Evolutionary conservation across 805 yeast genomes (phyloP), one percentile per base, ranked within the genome.

Genomic region (Brettanomyces naardenensis): DNA sequence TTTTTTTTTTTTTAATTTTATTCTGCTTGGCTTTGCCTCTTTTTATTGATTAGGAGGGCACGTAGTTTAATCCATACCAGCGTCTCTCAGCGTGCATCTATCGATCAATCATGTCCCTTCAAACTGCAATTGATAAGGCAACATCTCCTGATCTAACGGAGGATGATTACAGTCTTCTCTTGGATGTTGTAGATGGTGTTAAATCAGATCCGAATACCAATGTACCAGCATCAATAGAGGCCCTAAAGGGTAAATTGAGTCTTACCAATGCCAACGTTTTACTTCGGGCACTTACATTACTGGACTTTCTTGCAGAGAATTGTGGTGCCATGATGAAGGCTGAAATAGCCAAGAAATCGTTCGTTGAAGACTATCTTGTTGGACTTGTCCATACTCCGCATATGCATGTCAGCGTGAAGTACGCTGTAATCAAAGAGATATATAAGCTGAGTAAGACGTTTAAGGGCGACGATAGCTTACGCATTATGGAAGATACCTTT

Each of bases 381-480:
- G 63, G 66, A 38, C 60, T 87, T 43, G 64, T 75, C 7, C 63
- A 68, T 14, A 83, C 77, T 47, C 53, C 64, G 6, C 58, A 64
- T 28, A 71, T 81, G 23, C 95, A 89, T 61, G 58, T 65, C 20
- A 69, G 76, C 3, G 82, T 92, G 37, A 85, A 85, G 56, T 56
- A 64, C 35, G 72, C 75, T 35, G 65, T 86, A 4, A 73, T 76
- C 10, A 85, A 81, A 51, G 78, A 80, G 23, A 69, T 88, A 31
- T 70, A 68, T 36, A 87, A 85, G 51, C 65, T 92, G 44, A 59
- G 79, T 17, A 61, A 69, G 28, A 71, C 81, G 3, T 86, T 88
- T 58, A 65, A 70, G 39, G 56, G 59, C 19, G 97, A 92, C 56
- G 90, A 92, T 1, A 79, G 90, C 3, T 68, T 90, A 48, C 69